Conservation (phyloP, 2,329 filamentous ascomycete species). For the Xylariales sp. region DNA sequence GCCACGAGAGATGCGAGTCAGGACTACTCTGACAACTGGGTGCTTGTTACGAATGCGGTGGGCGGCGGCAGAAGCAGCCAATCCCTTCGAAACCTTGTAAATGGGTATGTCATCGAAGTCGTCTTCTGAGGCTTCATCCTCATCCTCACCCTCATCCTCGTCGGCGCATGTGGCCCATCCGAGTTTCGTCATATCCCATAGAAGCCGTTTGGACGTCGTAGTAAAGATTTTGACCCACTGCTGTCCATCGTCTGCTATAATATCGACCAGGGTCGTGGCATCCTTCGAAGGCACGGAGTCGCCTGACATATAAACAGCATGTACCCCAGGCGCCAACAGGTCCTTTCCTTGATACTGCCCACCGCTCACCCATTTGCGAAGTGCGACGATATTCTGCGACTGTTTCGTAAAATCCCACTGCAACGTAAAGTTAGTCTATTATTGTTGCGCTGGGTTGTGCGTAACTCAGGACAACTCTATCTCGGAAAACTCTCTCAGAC, state of each 20-base stretch:
- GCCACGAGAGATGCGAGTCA: constrained; percentile 24
- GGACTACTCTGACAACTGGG: constrained; percentile 20
- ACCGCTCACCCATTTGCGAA: constrained; percentile 22
- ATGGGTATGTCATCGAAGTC: constrained; percentile 24
- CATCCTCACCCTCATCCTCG: constrained; percentile 19
- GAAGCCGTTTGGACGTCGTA: constrained; percentile 24
- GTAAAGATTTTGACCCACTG: constrained; percentile 29
- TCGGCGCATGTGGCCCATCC: constrained; percentile 25
- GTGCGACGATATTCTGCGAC: constrained; percentile 21
- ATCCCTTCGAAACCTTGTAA: constrained; percentile 21
- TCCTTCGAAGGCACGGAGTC: constrained; percentile 18
- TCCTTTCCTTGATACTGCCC: constrained; percentile 19
- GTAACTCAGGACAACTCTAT: too few species aligned
- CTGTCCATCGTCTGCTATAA: constrained; percentile 24
- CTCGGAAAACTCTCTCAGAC: too few species aligned
- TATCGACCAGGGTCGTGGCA: constrained; percentile 22
- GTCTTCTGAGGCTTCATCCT: constrained; percentile 10
- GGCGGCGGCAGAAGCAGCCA: constrained; percentile 19
- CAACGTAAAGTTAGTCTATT: too few species aligned
- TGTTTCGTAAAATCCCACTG: constrained; percentile 26
- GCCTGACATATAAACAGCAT: constrained; percentile 22
- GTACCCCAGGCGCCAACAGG: constrained; percentile 22
- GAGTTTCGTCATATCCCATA: constrained; percentile 26
- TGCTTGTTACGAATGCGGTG: constrained; percentile 21
- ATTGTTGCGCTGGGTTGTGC: too few species aligned